Base-by-base conservation (phyloP, 2,329 filamentous ascomycete genomes). In the Pseudofabraea citricarpa region DNA sequence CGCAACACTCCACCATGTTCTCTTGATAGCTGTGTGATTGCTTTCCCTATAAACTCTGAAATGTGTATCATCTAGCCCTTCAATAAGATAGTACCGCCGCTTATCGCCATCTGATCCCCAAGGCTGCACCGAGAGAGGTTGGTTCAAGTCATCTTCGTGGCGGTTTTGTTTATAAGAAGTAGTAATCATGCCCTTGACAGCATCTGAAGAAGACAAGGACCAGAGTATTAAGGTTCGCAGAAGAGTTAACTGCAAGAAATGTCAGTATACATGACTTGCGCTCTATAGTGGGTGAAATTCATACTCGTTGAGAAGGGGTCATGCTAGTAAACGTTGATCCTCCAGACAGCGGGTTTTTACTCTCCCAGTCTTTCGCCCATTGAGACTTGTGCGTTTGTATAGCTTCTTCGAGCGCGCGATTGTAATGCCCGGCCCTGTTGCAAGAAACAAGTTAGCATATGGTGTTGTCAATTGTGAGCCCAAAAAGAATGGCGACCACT, bases 21-120 rank as follows among this genome's bases (percentile, higher is more conserved):
- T 68, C 49, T 84, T 84, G 36, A 85, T 78, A 23, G 84, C 76
- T 5, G 82, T 81, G 10, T 88, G 85, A 58, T 95, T 94, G 66
- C 87, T 91, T 66, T 98, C 93, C 41, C 93, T 79, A 64, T 98
- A 98, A 35, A 98, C 79, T 50, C 93, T 81, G 65, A 98, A 98
- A 49, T 86, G 79, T 3, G 91, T 97, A 64, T 98, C 90, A 56
- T 97, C 91, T 54, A 88, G 79, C 20, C 93, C 93, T 66, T 98
- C 93, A 49, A 98, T 79, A 37, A 98, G 73, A 71, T 86, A 98
- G 66, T 97, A 98, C 47, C 90, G 83, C 44, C 93, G 83, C 71
- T 93, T 95, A 56, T 95, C 83, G 51, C 87, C 88, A 62, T 95
- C 90, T 10, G 80, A 77, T 7, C 90, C 90, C 90, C 90, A 96